phyloP scores from a whole-genome alignment of 2,329 filamentous ascomycete genomes.

The Falciphora oryzae region DNA sequence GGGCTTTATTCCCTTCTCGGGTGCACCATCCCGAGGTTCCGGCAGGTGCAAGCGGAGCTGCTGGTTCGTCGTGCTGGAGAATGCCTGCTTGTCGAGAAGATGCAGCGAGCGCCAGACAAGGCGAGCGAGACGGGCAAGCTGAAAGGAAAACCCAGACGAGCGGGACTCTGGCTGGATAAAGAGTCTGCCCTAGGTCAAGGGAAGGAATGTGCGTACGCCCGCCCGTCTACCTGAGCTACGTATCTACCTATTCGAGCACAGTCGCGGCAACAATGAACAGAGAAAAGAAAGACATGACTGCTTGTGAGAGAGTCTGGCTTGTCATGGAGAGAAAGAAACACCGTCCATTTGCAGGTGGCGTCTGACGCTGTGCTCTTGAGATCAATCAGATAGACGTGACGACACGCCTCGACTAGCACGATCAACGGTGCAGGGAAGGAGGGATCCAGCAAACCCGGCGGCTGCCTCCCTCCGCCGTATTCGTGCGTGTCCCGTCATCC shows the following conservation, averaged over 20 bases:
- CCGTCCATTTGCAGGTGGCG: background rate
- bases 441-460: background rate
- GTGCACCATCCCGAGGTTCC: background rate
- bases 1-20: background rate
- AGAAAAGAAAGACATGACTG: background rate
- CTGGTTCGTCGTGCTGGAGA: background rate
- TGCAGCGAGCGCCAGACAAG: too few relatives aligned
- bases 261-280: background rate
- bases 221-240: too few relatives aligned
- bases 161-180: too few relatives aligned
- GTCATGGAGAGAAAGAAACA: background rate
- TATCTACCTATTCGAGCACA: too few relatives aligned
- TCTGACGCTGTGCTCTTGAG: background rate
- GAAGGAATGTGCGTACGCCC: too few relatives aligned
- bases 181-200: too few relatives aligned
- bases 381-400: background rate
- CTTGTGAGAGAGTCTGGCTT: too few relatives aligned
- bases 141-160: too few relatives aligned
- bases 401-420: background rate
- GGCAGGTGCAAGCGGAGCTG: background rate
- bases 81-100: background rate
- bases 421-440: background rate
- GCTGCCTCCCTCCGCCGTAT: background rate
- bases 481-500: background rate
- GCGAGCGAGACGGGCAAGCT: too few relatives aligned